Evolutionary conservation across 2,329 filamentous ascomycete species (phyloP).

Genomic region (Pseudocercospora pini-densiflorae): DNA sequence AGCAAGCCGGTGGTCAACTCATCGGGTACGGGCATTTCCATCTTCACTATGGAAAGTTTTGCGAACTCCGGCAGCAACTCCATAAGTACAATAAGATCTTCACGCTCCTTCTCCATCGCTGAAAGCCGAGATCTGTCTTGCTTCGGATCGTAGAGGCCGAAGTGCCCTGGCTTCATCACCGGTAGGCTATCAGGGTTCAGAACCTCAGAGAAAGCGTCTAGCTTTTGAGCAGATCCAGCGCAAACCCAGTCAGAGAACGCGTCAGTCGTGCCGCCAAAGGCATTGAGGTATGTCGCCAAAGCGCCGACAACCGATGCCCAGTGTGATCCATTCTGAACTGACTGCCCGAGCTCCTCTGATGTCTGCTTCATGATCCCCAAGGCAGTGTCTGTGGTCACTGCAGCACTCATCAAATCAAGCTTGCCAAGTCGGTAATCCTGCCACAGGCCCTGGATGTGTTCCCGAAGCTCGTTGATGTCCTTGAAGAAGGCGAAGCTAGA

Average conservation of each 20-base stretch:
- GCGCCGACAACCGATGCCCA: no score
- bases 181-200: background rate
- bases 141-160: slow-evolving; percentile 9
- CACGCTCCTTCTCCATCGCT: background rate
- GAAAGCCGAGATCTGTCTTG: slow-evolving; percentile 1
- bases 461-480: slow-evolving; percentile 15
- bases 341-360: background rate
- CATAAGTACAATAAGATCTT: slow-evolving; percentile 12
- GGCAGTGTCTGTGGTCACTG: slow-evolving; percentile 19
- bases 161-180: slow-evolving; percentile 7
- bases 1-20: background rate
- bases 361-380: slow-evolving; percentile 9
- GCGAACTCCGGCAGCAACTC: slow-evolving; percentile 16
- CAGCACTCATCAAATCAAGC: slow-evolving; percentile 13
- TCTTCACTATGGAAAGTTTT: background rate
- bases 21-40: background rate
- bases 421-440: slow-evolving; percentile 8
- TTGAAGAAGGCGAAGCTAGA: slow-evolving; percentile 13
- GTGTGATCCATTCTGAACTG: no score
- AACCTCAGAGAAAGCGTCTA: slow-evolving; percentile 1
- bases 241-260: slow-evolving; percentile 7
- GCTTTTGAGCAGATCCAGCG: background rate
- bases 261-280: background rate
- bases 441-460: slow-evolving; percentile 8
- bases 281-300: no score